Percentiles rank a stretch among this genome's conserved stretches.
phyloP scores from a whole-genome alignment of 305 asterid genomes.

The Fraxinus floribunda region DNA sequence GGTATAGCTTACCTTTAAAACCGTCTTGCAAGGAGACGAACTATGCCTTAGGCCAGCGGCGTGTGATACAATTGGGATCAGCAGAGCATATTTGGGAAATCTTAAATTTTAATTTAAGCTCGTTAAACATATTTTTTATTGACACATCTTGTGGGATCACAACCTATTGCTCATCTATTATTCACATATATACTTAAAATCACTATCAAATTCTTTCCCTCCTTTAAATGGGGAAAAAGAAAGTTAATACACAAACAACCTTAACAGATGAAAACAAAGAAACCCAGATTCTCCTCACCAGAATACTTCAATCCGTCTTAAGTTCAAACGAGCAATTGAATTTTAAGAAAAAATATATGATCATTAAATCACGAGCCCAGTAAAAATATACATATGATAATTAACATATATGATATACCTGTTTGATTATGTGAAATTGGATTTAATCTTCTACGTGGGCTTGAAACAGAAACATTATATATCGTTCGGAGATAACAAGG shows the following conservation, averaged over 20 bases:
- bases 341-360: not conserved
- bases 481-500: constrained; percentile 36
- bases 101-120: too few relatives aligned
- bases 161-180: not conserved
- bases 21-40: not conserved
- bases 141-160: not conserved
- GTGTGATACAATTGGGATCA: not conserved
- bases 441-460: constrained; percentile 27
- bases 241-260: not conserved
- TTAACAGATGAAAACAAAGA: not conserved
- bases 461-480: constrained; percentile 26
- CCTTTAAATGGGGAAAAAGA: not conserved
- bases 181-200: not conserved
- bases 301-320: not conserved
- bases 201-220: not conserved
- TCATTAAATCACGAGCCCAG: not conserved
- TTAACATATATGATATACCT: constrained; percentile 28
- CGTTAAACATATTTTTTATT: not conserved
- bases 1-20: not conserved
- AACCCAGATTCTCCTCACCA: not conserved
- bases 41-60: not conserved
- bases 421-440: constrained; percentile 29
- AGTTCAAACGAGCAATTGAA: not conserved
- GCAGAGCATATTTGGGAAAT: not conserved
- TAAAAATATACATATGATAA: not conserved